A percentile compares a stretch with the other conserved stretches of the same genome.
phyloP scores from a whole-genome alignment of 1,139 yeast genomes.

The Waltiozyma sp. region DNA sequence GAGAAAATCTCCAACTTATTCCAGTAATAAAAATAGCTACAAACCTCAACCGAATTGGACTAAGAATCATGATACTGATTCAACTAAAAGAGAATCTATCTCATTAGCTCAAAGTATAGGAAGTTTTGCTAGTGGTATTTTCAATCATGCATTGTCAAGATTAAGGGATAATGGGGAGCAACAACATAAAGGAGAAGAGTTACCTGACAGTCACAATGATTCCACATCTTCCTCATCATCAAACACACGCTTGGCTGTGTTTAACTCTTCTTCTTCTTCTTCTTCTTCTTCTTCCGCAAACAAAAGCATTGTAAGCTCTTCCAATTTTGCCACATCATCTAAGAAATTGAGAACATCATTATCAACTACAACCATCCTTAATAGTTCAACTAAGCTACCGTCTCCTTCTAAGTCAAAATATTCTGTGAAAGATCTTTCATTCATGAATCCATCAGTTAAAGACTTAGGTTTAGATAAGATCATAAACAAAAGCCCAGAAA shows the following conservation, averaged over 20 bases:
- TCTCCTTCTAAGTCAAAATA: neutral
- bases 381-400: neutral
- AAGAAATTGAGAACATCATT: neutral
- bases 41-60: neutral
- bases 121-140: neutral
- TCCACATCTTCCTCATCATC: too few relatives aligned
- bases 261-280: neutral
- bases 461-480: neutral
- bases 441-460: neutral
- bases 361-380: neutral
- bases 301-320: neutral
- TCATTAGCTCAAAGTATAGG: neutral
- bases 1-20: neutral
- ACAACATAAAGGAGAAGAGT: too few relatives aligned
- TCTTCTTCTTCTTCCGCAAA: neutral
- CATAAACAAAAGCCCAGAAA: neutral
- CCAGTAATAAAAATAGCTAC: neutral
- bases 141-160: neutral
- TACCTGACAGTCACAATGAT: too few relatives aligned
- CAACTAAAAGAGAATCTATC: neutral
- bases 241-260: too few relatives aligned
- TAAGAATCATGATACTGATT: neutral
- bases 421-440: neutral
- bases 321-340: neutral
- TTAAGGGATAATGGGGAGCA: neutral